These are phyloP conservation scores for Plasmodium vinckei DNA, from an alignment of 169 alveolate genomes.

Conservation along the genomic window DNA sequence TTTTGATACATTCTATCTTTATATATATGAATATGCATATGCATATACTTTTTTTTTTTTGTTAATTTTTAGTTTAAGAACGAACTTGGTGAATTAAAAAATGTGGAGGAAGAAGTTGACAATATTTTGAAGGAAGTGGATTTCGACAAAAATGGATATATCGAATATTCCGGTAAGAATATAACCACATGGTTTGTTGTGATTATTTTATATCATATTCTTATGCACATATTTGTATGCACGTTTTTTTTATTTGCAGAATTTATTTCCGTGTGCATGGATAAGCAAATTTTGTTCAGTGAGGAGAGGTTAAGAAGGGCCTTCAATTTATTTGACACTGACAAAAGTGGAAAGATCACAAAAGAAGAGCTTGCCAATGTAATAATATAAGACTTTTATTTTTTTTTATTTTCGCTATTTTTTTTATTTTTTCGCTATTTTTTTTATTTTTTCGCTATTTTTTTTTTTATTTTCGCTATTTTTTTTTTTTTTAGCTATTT, in stretches of 20 bases:
- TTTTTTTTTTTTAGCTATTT: slow-evolving; percentile 62
- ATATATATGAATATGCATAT: slow-evolving; percentile 3
- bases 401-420: neutral
- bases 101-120: slow-evolving; percentile 94
- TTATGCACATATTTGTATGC: neutral
- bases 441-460: neutral
- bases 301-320: slow-evolving; percentile 86
- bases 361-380: slow-evolving; percentile 83
- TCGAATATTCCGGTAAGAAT: slow-evolving; percentile 91
- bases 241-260: slow-evolving; percentile 70
- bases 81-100: slow-evolving; percentile 76
- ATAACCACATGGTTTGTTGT: neutral
- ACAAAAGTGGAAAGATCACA: slow-evolving; percentile 87
- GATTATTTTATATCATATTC: neutral
- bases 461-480: neutral
- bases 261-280: slow-evolving; percentile 90
- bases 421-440: neutral
- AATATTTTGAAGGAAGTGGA: slow-evolving; percentile 93
- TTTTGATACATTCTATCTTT: too few relatives aligned
- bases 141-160: slow-evolving; percentile 94
- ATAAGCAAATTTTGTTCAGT: slow-evolving; percentile 85
- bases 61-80: slow-evolving; percentile 20
- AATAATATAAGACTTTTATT: neutral
- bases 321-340: slow-evolving; percentile 86
- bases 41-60: neutral